phyloP scores from a whole-genome alignment of 208 protist genomes.

The Leishmania martiniquensis region DNA sequence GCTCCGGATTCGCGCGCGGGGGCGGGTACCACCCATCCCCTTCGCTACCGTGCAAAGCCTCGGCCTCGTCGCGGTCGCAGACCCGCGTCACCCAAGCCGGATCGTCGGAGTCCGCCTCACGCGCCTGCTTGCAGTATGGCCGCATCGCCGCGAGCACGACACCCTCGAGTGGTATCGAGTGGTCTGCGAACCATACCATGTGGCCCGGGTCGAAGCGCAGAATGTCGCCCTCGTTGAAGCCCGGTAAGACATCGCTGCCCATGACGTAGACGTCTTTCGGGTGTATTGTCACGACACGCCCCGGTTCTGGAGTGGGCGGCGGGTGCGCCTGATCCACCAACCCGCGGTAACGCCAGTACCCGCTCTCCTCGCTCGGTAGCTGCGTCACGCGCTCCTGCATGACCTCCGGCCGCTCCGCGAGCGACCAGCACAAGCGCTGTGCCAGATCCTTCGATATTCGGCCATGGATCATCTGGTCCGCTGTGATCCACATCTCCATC shows the following conservation, averaged over 20 bases:
- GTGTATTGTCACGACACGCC: conserved; percentile 37
- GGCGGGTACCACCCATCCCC: conserved; percentile 24
- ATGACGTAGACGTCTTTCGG: conserved; percentile 83
- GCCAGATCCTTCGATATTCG: conserved; percentile 70
- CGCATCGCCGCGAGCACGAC: conserved; percentile 84
- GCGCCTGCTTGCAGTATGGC: conserved; percentile 68
- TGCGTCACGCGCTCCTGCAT: conserved; percentile 57
- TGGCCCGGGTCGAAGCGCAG: conserved; percentile 58
- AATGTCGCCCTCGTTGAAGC: conserved; percentile 86
- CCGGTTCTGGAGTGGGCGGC: conserved; percentile 49
- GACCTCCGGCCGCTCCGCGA: conserved; percentile 73
- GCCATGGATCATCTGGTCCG: conserved; percentile 79
- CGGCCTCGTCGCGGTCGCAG: conserved; percentile 14
- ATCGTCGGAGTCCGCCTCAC: conserved; percentile 62
- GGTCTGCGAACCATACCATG: conserved; percentile 66
- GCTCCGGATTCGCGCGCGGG: conserved; percentile 28
- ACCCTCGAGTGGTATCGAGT: conserved; percentile 72
- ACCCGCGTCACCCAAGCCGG: conserved; percentile 58
- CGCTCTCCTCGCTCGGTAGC: conserved; percentile 50
- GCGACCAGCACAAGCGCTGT: conserved; percentile 67
- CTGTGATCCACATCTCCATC: conserved; percentile 89
- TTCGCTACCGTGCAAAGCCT: conserved; percentile 17
- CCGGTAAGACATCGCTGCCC: conserved; percentile 73
- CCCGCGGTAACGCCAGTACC: conserved; percentile 84
- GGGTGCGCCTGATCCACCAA: conserved; percentile 60